A percentile compares a stretch with the other conserved stretches of the same genome.
phyloP scores from a whole-genome alignment of 75 land plant species.

The Azolla pinnata region DNA sequence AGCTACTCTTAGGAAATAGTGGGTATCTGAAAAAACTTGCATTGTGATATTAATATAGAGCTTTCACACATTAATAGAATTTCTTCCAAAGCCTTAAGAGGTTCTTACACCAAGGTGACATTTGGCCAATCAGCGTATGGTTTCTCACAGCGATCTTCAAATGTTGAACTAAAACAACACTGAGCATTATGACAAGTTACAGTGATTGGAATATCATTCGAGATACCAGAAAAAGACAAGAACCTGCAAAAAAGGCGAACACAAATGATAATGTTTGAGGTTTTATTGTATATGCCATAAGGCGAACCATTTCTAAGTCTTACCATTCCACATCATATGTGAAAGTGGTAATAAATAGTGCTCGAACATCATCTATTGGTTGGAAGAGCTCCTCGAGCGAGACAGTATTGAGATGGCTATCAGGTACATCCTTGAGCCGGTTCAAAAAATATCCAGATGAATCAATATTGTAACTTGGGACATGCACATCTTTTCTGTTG shows the following conservation, averaged over 20 bases:
- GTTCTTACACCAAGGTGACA: slow-evolving; percentile 63
- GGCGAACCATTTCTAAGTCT: neutral
- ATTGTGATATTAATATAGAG: neutral
- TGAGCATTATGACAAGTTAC: slow-evolving; percentile 63
- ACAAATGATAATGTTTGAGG: too few species aligned
- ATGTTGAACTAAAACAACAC: slow-evolving; percentile 48
- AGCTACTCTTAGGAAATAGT: slow-evolving; percentile 55
- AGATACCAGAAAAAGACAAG: slow-evolving; percentile 40
- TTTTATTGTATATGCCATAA: neutral
- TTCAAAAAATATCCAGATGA: slow-evolving; percentile 30
- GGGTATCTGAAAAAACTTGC: slow-evolving; percentile 40
- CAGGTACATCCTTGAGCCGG: slow-evolving; percentile 28
- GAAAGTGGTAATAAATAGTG: slow-evolving; percentile 66
- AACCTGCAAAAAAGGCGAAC: slow-evolving; percentile 40
- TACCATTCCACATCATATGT: slow-evolving; percentile 73
- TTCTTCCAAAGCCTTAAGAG: neutral
- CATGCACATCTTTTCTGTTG: neutral
- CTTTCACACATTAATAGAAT: neutral
- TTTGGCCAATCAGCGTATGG: slow-evolving; percentile 71
- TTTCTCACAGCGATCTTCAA: slow-evolving; percentile 28
- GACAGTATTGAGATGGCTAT: slow-evolving; percentile 15
- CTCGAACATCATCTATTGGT: slow-evolving; percentile 42
- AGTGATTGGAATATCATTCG: slow-evolving; percentile 56
- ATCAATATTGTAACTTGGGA: neutral
- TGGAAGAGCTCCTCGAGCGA: slow-evolving; percentile 51